A percentile compares a stretch with the other conserved stretches of the same genome.
phyloP scores from a whole-genome alignment of 345 rosid species.

The Linum trigynum region DNA sequence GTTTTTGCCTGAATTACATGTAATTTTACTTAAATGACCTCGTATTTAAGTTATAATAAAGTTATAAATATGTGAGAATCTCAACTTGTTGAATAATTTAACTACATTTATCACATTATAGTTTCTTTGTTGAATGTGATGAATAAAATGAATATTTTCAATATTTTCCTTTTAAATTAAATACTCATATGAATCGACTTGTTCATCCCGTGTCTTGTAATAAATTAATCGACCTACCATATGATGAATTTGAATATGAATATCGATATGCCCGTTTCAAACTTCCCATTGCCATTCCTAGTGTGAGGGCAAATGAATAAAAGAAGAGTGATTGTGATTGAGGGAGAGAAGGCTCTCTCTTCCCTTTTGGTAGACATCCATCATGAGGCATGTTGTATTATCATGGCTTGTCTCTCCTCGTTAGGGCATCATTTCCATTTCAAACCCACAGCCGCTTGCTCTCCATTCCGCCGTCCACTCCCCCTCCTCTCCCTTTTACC shows the following conservation, averaged over 20 bases:
- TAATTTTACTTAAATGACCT: too few species aligned
- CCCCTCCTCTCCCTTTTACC: neutral
- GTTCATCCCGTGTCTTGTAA: too few species aligned
- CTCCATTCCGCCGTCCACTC: slow-evolving; percentile 8
- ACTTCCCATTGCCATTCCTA: slow-evolving; percentile 24
- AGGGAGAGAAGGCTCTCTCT: slow-evolving; percentile 8
- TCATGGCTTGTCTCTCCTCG: slow-evolving; percentile 47
- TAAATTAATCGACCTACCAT: slow-evolving; percentile 15
- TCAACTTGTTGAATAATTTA: too few species aligned
- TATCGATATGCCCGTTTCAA: slow-evolving; percentile 19
- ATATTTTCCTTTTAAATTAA: too few species aligned
- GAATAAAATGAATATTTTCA: too few species aligned
- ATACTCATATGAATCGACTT: slow-evolving; percentile 25
- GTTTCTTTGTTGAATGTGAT: too few species aligned
- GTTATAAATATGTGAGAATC: too few species aligned
- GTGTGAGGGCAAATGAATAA: neutral
- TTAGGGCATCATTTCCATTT: slow-evolving; percentile 2
- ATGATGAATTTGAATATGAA: slow-evolving; percentile 40
- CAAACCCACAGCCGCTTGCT: neutral
- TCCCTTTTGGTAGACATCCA: slow-evolving; percentile 48
- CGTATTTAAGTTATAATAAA: too few species aligned
- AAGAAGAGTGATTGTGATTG: slow-evolving; percentile 32
- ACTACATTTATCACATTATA: too few species aligned
- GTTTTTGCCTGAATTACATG: too few species aligned
- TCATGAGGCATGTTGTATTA: slow-evolving; percentile 35